Percentiles rank a stretch among this genome's conserved stretches.
Conservation (phyloP, 495 filamentous ascomycete genomes). For the Cairneyella variabilis region DNA sequence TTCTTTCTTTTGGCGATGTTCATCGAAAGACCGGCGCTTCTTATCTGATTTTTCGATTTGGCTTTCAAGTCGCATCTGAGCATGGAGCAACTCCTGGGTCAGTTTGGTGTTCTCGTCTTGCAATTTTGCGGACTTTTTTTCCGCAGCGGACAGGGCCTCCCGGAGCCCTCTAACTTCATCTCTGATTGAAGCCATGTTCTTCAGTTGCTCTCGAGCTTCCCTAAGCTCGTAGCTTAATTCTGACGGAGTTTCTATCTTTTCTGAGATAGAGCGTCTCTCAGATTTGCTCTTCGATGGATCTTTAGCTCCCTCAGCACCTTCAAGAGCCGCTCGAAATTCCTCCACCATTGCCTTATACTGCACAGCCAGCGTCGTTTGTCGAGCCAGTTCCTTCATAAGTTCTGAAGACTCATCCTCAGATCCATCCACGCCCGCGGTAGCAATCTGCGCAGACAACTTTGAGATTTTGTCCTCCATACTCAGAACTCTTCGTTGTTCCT, state of each 20-base stretch:
- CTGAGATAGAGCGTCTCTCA: neutral
- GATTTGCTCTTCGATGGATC: neutral
- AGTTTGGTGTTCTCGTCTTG: constrained; percentile 44
- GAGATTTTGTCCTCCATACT: constrained; percentile 54
- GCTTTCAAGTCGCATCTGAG: constrained; percentile 23
- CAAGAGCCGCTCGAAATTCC: constrained; percentile 51
- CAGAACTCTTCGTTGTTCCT: constrained; percentile 28
- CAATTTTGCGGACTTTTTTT: constrained; percentile 38
- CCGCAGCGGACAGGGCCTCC: constrained; percentile 40
- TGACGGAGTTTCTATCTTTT: constrained; percentile 16
- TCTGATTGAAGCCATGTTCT: constrained; percentile 29
- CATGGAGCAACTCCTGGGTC: constrained; percentile 33
- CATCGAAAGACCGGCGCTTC: constrained; percentile 36
- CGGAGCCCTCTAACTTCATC: constrained; percentile 44
- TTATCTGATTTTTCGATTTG: constrained; percentile 36
- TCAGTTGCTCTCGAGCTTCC: constrained; percentile 38
- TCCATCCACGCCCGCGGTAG: constrained; percentile 31
- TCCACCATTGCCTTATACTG: constrained; percentile 66
- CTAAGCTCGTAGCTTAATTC: constrained; percentile 45
- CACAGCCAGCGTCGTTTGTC: constrained; percentile 62
- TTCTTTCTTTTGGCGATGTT: constrained; percentile 39
- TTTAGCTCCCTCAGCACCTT: constrained; percentile 30
- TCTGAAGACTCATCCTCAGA: constrained; percentile 38
- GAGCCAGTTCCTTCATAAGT: constrained; percentile 53
- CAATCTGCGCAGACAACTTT: constrained; percentile 54